These are phyloP conservation scores for Isochrysis galbana DNA, from an alignment of 78 protist species.

Conservation along the genomic window DNA sequence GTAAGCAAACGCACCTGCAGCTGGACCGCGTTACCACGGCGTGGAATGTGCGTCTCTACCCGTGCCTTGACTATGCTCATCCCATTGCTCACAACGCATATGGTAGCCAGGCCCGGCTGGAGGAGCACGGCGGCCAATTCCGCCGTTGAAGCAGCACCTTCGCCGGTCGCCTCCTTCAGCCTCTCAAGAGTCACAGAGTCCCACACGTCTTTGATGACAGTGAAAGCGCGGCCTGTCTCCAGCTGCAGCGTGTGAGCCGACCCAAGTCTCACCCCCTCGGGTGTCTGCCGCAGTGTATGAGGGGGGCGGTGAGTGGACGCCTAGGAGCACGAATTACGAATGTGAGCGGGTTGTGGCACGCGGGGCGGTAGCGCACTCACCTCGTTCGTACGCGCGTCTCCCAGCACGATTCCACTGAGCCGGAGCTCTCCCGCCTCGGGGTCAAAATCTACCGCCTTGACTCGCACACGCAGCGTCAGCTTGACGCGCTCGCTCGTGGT, in stretches of 20 bases:
- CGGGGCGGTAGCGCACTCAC: no score
- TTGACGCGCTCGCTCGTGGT: no score
- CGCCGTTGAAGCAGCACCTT: conserved; percentile 61
- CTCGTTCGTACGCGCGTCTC: no score
- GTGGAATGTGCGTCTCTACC: neutral
- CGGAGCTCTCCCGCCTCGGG: conserved; percentile 61
- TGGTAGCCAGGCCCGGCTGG: conserved; percentile 69
- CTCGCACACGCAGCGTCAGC: no score
- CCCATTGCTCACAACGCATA: conserved; percentile 72
- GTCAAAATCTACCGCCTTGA: conserved; percentile 75
- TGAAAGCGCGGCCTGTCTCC: conserved; percentile 61
- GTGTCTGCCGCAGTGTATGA: no score
- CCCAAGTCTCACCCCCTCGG: conserved; percentile 68
- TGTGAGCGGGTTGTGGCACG: no score
- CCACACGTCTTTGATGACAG: conserved; percentile 74
- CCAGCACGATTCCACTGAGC: conserved; percentile 58
- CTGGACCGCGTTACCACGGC: no score
- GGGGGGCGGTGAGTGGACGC: no score
- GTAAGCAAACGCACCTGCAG: no score
- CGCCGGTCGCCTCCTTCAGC: conserved; percentile 62
- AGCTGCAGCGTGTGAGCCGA: conserved; percentile 81
- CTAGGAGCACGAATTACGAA: no score
- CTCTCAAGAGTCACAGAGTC: conserved; percentile 74
- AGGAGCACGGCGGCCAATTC: conserved; percentile 79
- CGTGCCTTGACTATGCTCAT: conserved; percentile 69